Evolutionary conservation across 2,329 filamentous ascomycete genomes (phyloP).

Genomic region (Microsporum ferrugineum): DNA sequence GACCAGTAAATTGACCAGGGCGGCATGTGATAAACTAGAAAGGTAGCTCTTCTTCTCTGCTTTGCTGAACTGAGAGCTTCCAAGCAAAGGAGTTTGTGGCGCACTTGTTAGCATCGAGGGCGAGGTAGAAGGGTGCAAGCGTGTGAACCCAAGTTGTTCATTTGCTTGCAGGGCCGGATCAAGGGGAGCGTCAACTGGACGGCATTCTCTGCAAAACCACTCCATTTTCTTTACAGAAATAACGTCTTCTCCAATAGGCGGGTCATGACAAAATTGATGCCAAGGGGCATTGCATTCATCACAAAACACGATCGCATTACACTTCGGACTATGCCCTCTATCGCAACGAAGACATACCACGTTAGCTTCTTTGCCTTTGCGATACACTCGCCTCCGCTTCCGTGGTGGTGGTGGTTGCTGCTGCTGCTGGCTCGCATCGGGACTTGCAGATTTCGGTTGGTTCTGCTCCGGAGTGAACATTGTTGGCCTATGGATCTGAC

Average conservation of each 20-base stretch:
- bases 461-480: conserved; percentile 36
- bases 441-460: conserved; percentile 10
- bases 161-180: not conserved
- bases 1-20: conserved; percentile 55
- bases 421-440: conserved; percentile 19
- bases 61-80: conserved; percentile 20
- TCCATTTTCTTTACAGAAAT: conserved; percentile 54
- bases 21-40: conserved; percentile 46
- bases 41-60: conserved; percentile 53
- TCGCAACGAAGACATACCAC: conserved; percentile 60
- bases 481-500: conserved; percentile 54
- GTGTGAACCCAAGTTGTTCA: not conserved
- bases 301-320: conserved; percentile 76
- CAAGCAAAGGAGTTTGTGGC: conserved; percentile 17
- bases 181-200: conserved; percentile 16
- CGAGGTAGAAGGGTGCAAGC: not conserved
- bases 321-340: conserved; percentile 57
- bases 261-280: conserved; percentile 73
- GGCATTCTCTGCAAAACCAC: conserved; percentile 60
- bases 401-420: conserved; percentile 31
- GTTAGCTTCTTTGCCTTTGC: conserved; percentile 33
- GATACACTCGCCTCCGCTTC: conserved; percentile 46
- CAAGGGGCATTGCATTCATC: conserved; percentile 69
- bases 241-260: conserved; percentile 58
- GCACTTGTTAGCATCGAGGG: not conserved